phyloP scores from a whole-genome alignment of 768 basidiomycete species.

The Scleroderma citrinum region DNA sequence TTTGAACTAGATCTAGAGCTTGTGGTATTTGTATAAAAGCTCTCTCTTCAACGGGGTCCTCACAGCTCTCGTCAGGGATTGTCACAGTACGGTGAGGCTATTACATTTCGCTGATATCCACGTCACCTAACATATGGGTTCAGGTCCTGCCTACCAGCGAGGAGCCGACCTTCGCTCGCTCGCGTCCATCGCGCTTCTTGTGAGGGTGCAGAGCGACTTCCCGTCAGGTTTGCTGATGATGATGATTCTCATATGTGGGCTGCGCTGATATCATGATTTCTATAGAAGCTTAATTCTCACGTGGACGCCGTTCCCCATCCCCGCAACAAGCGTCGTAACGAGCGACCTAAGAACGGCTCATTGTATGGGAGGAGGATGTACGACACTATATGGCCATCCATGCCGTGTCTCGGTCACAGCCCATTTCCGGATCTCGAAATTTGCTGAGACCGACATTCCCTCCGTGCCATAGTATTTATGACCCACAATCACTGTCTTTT shows the following conservation, averaged over 20 bases:
- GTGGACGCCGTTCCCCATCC: constrained; percentile 58
- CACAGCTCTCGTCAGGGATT: constrained; percentile 28
- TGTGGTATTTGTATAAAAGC: constrained; percentile 27
- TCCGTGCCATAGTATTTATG: not conserved
- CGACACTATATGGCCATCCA: constrained; percentile 13
- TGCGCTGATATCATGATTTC: constrained; percentile 6
- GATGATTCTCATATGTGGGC: not conserved
- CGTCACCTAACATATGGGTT: constrained; percentile 9
- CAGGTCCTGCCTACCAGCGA: constrained; percentile 36
- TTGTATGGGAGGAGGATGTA: constrained; percentile 51
- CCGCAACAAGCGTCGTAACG: constrained; percentile 70
- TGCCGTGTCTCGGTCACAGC: constrained; percentile 5
- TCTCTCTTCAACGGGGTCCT: constrained; percentile 23
- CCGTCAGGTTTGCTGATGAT: constrained; percentile 37
- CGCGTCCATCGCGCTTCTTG: constrained; percentile 74
- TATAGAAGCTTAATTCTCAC: constrained; percentile 25
- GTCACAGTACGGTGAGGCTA: constrained; percentile 23
- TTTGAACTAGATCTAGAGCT: constrained; percentile 10
- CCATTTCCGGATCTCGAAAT: not conserved
- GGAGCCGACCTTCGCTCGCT: constrained; percentile 46
- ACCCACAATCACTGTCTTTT: too few species aligned
- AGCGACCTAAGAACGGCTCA: constrained; percentile 66
- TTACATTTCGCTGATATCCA: constrained; percentile 5
- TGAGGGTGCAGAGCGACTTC: constrained; percentile 56
- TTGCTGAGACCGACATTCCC: not conserved